Evolutionary conservation across 345 rosid species (phyloP).

Genomic region (Acer yangbiense): DNA sequence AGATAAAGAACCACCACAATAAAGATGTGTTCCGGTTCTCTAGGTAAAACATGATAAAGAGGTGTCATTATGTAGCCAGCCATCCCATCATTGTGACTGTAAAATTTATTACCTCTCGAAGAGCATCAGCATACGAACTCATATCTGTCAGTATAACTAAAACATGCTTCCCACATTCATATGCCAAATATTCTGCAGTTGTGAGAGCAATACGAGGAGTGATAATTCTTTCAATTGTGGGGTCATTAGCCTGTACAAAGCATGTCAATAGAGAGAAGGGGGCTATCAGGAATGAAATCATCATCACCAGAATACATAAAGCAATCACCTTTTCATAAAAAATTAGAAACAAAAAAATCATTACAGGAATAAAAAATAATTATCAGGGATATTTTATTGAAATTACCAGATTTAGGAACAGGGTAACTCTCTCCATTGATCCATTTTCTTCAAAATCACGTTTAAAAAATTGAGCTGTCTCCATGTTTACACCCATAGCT

Average conservation of each 20-base stretch:
- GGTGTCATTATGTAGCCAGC: background rate
- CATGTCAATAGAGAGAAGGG: background rate
- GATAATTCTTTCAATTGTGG: constrained; percentile 94
- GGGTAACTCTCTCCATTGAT: constrained; percentile 97
- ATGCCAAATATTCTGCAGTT: constrained; percentile 95
- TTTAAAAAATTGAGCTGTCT: constrained; percentile 96
- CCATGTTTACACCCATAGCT: constrained; percentile 99
- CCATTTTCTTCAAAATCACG: constrained; percentile 99
- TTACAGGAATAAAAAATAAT: background rate
- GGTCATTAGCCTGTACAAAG: constrained; percentile 83
- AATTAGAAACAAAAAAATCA: background rate
- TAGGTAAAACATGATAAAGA: background rate
- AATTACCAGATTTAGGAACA: constrained; percentile 83
- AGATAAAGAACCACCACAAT: background rate
- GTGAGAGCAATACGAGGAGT: constrained; percentile 97
- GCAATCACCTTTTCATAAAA: background rate
- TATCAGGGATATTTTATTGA: background rate
- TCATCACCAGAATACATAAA: background rate
- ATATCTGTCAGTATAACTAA: constrained; percentile 94
- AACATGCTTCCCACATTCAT: constrained; percentile 97
- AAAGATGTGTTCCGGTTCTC: background rate
- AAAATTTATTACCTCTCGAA: constrained; percentile 74
- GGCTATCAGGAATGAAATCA: constrained; percentile 5
- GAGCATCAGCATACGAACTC: constrained; percentile 99
- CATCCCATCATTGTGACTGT: background rate